Percentiles rank a stretch among this genome's conserved stretches.
phyloP scores from a whole-genome alignment of 75 land plant species.

The Isoetes taiwanensis region DNA sequence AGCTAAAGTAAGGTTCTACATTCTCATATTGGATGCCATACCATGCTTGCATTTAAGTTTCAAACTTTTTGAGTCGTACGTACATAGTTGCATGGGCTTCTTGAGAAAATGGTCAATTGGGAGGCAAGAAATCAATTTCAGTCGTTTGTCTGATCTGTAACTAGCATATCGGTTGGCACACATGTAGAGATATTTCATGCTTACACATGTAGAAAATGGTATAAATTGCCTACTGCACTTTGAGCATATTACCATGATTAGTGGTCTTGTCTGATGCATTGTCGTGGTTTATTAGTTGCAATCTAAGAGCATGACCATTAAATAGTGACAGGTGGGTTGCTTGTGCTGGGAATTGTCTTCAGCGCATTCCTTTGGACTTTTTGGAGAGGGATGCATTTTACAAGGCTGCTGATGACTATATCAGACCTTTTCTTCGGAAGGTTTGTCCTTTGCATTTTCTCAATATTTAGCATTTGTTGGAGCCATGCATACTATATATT shows the following conservation, averaged over 20 bases:
- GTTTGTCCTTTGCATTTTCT: constrained; percentile 17
- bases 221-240: too few relatives aligned
- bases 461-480: neutral
- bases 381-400: constrained; percentile 50
- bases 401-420: constrained; percentile 59
- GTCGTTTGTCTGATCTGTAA: too few relatives aligned
- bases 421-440: constrained; percentile 76
- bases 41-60: too few relatives aligned
- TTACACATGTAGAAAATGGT: neutral
- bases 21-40: neutral
- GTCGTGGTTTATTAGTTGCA: neutral
- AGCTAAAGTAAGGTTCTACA: constrained; percentile 41
- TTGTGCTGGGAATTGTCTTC: constrained; percentile 20
- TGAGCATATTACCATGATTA: too few relatives aligned
- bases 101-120: too few relatives aligned
- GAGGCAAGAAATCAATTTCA: too few relatives aligned
- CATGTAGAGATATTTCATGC: neutral
- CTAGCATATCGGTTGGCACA: too few relatives aligned
- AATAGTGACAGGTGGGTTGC: constrained; percentile 19
- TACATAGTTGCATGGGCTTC: too few relatives aligned
- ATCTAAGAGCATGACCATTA: constrained; percentile 6
- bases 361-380: constrained; percentile 98
- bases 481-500: neutral
- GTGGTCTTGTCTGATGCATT: too few relatives aligned
- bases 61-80: too few relatives aligned